Evolutionary conservation across 768 basidiomycete genomes (phyloP).

Genomic region (Boletus tomentosulus): DNA sequence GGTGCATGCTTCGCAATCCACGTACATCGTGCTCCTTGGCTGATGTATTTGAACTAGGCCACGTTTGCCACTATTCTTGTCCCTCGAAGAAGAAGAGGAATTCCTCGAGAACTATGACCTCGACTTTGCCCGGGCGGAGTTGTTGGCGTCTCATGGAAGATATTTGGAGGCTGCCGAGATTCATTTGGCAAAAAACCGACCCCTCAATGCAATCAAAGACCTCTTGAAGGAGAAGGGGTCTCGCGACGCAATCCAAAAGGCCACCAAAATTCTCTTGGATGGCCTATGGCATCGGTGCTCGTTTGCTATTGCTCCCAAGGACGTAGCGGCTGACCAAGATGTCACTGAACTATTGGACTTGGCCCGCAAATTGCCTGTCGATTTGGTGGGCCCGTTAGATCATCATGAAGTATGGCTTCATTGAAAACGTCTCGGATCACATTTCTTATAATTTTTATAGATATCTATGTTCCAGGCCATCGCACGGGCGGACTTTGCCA

Average conservation of each 20-base stretch:
- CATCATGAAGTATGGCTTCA: constrained; percentile 10
- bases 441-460: neutral
- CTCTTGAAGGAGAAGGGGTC: constrained; percentile 35
- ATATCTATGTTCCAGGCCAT: constrained; percentile 35
- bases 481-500: constrained; percentile 11
- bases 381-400: constrained; percentile 3
- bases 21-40: neutral
- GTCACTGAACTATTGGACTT: constrained; percentile 25
- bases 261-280: constrained; percentile 37
- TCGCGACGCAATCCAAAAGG: constrained; percentile 30
- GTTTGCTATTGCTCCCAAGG: constrained; percentile 31
- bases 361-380: constrained; percentile 11
- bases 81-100: constrained; percentile 49
- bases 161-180: constrained; percentile 50
- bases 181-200: constrained; percentile 45
- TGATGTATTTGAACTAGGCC: constrained; percentile 32
- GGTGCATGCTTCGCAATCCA: constrained; percentile 6
- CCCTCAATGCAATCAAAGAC: constrained; percentile 43
- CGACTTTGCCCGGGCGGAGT: constrained; percentile 41
- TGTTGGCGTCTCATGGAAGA: constrained; percentile 42
- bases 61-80: constrained; percentile 46
- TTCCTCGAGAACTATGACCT: constrained; percentile 55
- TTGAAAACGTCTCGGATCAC: neutral
- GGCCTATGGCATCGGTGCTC: constrained; percentile 45
- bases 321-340: neutral